Conservation (phyloP, 257 asterid genomes). For the Gentiana straminea region DNA sequence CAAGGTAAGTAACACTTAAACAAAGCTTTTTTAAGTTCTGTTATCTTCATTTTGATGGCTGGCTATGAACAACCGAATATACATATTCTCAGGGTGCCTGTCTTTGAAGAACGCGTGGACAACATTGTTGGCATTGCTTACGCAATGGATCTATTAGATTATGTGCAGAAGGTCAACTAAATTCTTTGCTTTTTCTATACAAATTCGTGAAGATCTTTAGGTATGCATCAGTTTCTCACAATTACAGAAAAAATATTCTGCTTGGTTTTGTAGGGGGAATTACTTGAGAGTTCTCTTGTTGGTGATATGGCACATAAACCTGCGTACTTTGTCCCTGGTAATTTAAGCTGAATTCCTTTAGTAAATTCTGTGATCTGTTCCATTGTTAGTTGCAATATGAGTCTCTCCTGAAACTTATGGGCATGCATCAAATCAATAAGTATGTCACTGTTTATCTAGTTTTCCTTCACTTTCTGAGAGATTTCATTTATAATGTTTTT, state of each 20-base stretch:
- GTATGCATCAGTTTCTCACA: slow-evolving; percentile 35
- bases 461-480: too few species aligned
- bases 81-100: slow-evolving; percentile 77
- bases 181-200: slow-evolving; percentile 12
- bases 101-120: slow-evolving; percentile 93
- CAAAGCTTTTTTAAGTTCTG: too few species aligned
- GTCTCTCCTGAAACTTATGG: slow-evolving; percentile 1
- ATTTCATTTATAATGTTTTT: too few species aligned
- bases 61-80: not conserved
- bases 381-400: not conserved
- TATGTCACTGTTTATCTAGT: too few species aligned
- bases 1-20: slow-evolving; percentile 46
- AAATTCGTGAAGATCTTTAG: slow-evolving; percentile 14
- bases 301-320: slow-evolving; percentile 97
- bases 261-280: slow-evolving; percentile 91
- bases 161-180: slow-evolving; percentile 71
- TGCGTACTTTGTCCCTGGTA: slow-evolving; percentile 98
- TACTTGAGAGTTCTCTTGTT: slow-evolving; percentile 73
- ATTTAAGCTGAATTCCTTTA: slow-evolving; percentile 4
- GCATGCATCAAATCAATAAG: not conserved
- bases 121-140: slow-evolving; percentile 97
- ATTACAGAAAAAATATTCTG: slow-evolving; percentile 40
- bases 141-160: slow-evolving; percentile 97
- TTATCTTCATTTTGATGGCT: too few species aligned
- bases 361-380: not conserved